These are phyloP conservation scores for Candida silvicultrix DNA, from an alignment of 805 yeast species.

Conservation along the genomic window DNA sequence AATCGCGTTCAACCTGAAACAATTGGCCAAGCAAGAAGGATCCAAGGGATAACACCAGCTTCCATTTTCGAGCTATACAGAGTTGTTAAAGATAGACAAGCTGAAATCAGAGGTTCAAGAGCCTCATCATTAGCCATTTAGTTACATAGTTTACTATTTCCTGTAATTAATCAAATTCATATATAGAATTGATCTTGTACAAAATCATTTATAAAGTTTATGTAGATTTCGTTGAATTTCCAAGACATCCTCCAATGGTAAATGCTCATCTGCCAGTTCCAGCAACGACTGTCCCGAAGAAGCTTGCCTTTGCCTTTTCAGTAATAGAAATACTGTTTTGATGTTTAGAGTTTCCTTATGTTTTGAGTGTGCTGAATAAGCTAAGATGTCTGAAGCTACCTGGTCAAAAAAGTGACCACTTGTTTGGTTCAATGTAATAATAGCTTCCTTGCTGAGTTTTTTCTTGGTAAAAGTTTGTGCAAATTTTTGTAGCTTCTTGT, in stretches of 20 bases:
- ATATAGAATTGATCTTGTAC: background rate
- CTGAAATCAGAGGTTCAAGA: slow-evolving; percentile 15
- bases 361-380: slow-evolving; percentile 27
- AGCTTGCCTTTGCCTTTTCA: slow-evolving; percentile 25
- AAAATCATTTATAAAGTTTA: slow-evolving; percentile 8
- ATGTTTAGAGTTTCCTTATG: slow-evolving; percentile 21
- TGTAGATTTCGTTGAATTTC: slow-evolving; percentile 18
- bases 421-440: slow-evolving; percentile 16
- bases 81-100: slow-evolving; percentile 30
- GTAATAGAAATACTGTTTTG: slow-evolving; percentile 19
- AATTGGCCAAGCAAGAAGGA: slow-evolving; percentile 90
- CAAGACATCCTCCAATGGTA: slow-evolving; percentile 25
- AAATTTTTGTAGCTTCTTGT: background rate
- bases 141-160: background rate
- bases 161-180: background rate
- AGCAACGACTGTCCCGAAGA: slow-evolving; percentile 12
- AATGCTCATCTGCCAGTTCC: slow-evolving; percentile 20
- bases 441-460: slow-evolving; percentile 15
- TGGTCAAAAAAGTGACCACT: slow-evolving; percentile 25
- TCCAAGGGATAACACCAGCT: slow-evolving; percentile 94
- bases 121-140: background rate
- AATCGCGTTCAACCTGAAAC: slow-evolving; percentile 80
- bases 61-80: slow-evolving; percentile 76
- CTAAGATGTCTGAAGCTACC: slow-evolving; percentile 20
- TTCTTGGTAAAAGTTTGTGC: slow-evolving; percentile 8